Conservation (phyloP, 2,329 filamentous ascomycete genomes). For the Fusarium equiseti region DNA sequence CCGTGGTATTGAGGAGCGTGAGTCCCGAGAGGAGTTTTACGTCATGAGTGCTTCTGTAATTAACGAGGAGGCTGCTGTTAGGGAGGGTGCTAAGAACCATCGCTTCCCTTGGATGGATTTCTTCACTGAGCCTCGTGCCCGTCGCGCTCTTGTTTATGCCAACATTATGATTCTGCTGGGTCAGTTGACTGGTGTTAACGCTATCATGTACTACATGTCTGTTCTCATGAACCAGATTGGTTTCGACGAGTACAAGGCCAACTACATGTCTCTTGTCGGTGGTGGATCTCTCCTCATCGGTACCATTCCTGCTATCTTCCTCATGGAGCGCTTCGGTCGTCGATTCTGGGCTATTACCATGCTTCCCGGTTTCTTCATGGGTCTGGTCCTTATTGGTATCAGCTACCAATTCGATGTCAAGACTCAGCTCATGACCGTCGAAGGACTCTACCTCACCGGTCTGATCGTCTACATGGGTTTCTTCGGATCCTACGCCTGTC, state of each 20-base stretch:
- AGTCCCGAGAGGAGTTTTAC: conserved; percentile 77
- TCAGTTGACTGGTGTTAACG: conserved; percentile 78
- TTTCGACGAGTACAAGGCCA: conserved; percentile 70
- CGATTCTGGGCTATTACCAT: conserved; percentile 81
- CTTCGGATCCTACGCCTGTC: conserved; percentile 73
- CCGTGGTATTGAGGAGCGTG: conserved; percentile 67
- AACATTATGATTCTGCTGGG: conserved; percentile 78
- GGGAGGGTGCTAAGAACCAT: conserved; percentile 64
- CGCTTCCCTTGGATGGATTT: conserved; percentile 79
- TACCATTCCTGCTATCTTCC: conserved; percentile 75
- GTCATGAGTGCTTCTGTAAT: conserved; percentile 75
- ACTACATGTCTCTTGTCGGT: conserved; percentile 81
- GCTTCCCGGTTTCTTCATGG: conserved; percentile 78
- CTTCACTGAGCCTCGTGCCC: conserved; percentile 76
- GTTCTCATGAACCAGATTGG: conserved; percentile 76
- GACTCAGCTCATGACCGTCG: conserved; percentile 60
- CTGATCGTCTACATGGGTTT: conserved; percentile 76
- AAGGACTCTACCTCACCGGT: conserved; percentile 75
- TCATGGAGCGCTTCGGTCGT: conserved; percentile 79
- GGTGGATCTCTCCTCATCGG: conserved; percentile 75
- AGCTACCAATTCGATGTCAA: conserved; percentile 68
- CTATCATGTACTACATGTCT: conserved; percentile 78
- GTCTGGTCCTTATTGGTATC: conserved; percentile 73
- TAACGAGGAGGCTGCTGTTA: conserved; percentile 65
- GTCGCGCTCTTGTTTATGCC: conserved; percentile 74